Base-by-base conservation (phyloP, 768 basidiomycete species). In the Suillus plorans region DNA sequence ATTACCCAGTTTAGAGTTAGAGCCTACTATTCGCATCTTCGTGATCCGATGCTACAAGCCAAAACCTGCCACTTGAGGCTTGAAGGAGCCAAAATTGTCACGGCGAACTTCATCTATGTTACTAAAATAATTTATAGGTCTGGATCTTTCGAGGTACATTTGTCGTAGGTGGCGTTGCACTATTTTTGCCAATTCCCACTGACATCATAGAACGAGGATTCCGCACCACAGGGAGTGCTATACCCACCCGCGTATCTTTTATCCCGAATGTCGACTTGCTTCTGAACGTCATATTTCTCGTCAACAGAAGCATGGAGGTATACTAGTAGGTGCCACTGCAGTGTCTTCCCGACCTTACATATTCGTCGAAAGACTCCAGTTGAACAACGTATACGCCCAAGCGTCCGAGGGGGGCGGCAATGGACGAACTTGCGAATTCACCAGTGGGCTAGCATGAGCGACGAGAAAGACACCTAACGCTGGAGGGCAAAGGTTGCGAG, bases 121-220 rank as follows among this genome's bases (percentile, higher is more conserved):
- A n/a, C 56, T 60, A 25, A 44, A 34, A 44, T 53, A 18, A 25
- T 52, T 58, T 37, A 18, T 44, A 60, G 64, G 61, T 50, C 20
- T 31, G 37, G 49, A 13, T 65, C 14, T 37, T 61, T 12, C 64
- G 66, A 18, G 31, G 18, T 18, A 31, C 28, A 31, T 25, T 55
- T 14, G 22, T 65, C 14, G 66, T 49, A 16, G 22, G 39, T 53
- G 65, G 41, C 39, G 41, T 66, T 16, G 47, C 16, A 18, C 37
- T 61, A 12, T 67, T 67, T 50, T 66, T 28, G 57, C 63, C 25
- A 64, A 60, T 20, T 34, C 59, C 22, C 64, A 64, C 44, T 47
- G 57, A 49, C 31, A 42, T 25, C 64, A 66, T 42, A 37, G 50
- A 34, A 52, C 20, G 34, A 64, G 45, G 44, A 58, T 60, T 25